Conservation (phyloP, 2,329 filamentous ascomycete genomes). For the Monilinia polystroma region DNA sequence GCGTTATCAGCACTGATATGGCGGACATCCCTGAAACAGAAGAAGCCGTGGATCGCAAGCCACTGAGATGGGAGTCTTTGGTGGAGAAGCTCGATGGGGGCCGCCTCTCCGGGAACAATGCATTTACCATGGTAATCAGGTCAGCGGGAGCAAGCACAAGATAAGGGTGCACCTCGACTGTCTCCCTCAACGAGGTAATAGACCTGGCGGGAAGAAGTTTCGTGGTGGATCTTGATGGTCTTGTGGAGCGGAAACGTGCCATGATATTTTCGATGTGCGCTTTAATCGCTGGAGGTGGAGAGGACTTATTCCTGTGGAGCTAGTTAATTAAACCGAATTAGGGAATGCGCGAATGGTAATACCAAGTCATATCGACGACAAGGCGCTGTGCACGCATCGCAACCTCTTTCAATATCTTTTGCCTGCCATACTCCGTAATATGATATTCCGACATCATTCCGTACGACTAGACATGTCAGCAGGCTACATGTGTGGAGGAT, state of each 20-base stretch:
- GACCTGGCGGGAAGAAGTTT: constrained; percentile 69
- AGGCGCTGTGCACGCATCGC: constrained; percentile 76
- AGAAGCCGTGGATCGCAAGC: constrained; percentile 63
- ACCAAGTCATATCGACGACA: constrained; percentile 70
- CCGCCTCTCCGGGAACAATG: constrained; percentile 74
- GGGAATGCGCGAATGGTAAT: constrained; percentile 36
- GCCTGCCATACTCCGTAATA: constrained; percentile 85
- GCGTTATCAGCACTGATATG: constrained; percentile 67
- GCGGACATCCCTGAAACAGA: constrained; percentile 67
- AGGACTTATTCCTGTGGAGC: constrained; percentile 53
- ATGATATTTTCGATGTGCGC: constrained; percentile 71
- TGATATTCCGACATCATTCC: constrained; percentile 84
- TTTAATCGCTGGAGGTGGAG: constrained; percentile 62
- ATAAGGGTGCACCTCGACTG: constrained; percentile 76
- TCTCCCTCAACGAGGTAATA: constrained; percentile 70
- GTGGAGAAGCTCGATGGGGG: constrained; percentile 56
- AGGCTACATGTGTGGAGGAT: neutral
- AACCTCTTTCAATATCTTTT: constrained; percentile 77
- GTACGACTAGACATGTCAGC: constrained; percentile 45
- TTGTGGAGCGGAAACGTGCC: constrained; percentile 54
- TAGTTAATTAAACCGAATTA: constrained; percentile 16
- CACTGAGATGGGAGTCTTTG: constrained; percentile 55
- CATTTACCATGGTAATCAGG: constrained; percentile 75
- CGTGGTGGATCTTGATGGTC: constrained; percentile 47
- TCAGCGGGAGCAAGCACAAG: constrained; percentile 78